Base-by-base conservation (phyloP, 441 rosid genomes). In the Euphorbia celastroides region DNA sequence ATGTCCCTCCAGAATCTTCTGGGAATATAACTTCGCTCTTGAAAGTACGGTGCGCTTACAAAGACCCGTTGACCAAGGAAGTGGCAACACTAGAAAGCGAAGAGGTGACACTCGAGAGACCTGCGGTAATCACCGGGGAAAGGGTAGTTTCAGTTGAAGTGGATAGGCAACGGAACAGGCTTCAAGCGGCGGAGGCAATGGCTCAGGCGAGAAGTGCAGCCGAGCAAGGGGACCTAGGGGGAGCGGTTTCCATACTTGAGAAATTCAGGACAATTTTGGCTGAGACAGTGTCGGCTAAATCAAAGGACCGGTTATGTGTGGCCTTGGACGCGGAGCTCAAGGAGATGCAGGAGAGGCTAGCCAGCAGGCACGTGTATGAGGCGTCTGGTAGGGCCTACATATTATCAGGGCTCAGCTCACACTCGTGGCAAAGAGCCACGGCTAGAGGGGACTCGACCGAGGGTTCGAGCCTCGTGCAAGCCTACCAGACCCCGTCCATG, bases 391-490 rank as follows among this genome's bases (percentile, higher is more conserved):
- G 99, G 72, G 99, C 98, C 41, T 95, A 95, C 57, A 86, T 95
- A 58, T 91, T 95, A 6, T 95, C 99, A 0, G 99, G 99, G 61
- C 87, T 95, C 52, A 95, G 98, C 80, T 95, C 99, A 7, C 99
- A 95, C 63, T 95, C 98, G n/a, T 92, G 99, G 99, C 99, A 95
- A 78, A 82, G 99, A 82, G 98, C 99, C 23, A 94, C 98, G 13
- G 80, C 98, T n/a, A 87, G 99, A 80, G 99, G 99, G 20, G 94
- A 92, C 79, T 88, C 98, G 63, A 86, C 93, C 0, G 96, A 90
- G 0, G 84, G 92, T 28, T 86, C 89, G 23, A 95, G 96, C 78
- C 83, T 95, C 50, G 78, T 87, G 31, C 97, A 86, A 42, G 77
- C 95, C 16, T 95, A 95, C 69, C 97, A 87, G 68, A 92, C 99